Base-by-base conservation (phyloP, 768 basidiomycete genomes). In the Russula lepida region DNA sequence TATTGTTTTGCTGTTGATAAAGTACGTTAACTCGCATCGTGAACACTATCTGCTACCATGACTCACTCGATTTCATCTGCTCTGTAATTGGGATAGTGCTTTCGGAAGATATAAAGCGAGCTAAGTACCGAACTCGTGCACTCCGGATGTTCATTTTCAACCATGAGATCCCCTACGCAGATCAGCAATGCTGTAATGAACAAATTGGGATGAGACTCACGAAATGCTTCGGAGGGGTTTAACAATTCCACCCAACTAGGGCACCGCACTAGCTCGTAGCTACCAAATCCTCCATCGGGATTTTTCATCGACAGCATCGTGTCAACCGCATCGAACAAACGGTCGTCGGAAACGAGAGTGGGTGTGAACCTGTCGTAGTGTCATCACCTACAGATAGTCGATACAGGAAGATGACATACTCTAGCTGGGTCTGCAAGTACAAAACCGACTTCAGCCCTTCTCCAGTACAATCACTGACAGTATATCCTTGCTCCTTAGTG, bases 81-180 rank as follows among this genome's bases (percentile, higher is more conserved):
- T 2, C 93, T 85, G 70, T 99, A 98, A 25, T 82, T 63, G 1
- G 94, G 91, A 70, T 89, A 84, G 68, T 89, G 77, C 69, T 84
- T 84, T 47, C 81, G 77, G 79, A 98, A 99, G 64, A 92, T 86
- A 35, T 89, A 80, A 57, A 98, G 77, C 3, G 89, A 84, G 1
- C 94, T 97, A 57, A 99, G 85, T 33, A 89, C 92, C 0, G 94
- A 97, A 0, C 95, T 98, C 28, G 97, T 97, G 71, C 97, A 98
- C 73, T 99, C 97, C 0, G 97, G 95, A 69, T 98, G 98, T 69
- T 82, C 82, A 69, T 91, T 92, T 72, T 99, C 97, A 55, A 83
- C 88, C 97, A 98, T 98, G 72, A 97, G 95, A 67, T 92, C 81
- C n/a, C 90, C 92, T 92, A 64, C 13, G 39, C 43, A 30, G 19